These are phyloP conservation scores for Xerocomus nothofagi DNA, from an alignment of 1,284 basidiomycete genomes.

Conservation along the genomic window DNA sequence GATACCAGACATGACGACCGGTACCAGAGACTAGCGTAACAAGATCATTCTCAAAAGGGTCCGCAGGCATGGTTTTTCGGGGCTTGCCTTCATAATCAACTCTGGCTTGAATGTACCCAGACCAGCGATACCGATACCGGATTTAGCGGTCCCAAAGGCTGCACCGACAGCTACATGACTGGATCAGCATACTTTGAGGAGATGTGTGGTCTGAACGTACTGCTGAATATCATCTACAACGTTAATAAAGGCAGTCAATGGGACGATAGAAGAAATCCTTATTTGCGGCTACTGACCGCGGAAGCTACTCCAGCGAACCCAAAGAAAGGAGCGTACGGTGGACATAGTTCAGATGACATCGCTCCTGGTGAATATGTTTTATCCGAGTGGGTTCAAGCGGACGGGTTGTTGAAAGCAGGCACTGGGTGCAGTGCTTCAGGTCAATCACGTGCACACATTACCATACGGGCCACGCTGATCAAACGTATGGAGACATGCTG, in stretches of 20 bases:
- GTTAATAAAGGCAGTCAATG: conserved; percentile 15
- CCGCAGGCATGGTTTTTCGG: not conserved
- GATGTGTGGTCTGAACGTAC: conserved; percentile 46
- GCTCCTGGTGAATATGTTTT: conserved; percentile 8
- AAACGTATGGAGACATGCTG: too few relatives aligned
- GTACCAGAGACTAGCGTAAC: conserved; percentile 31
- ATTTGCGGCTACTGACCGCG: conserved; percentile 55
- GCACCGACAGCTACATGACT: conserved; percentile 76
- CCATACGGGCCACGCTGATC: too few relatives aligned
- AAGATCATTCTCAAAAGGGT: conserved; percentile 2
- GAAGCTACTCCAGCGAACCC: conserved; percentile 82
- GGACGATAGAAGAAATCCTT: not conserved
- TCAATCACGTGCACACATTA: conserved; percentile 20
- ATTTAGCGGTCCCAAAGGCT: conserved; percentile 95
- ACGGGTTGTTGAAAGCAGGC: not conserved
- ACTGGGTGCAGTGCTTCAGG: too few relatives aligned
- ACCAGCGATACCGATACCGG: conserved; percentile 97
- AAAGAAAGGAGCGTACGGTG: conserved; percentile 84
- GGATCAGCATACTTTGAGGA: conserved; percentile 15
- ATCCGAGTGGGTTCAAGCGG: not conserved
- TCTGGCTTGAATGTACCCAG: conserved; percentile 94
- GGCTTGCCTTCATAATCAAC: conserved; percentile 91
- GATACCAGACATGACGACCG: conserved; percentile 75
- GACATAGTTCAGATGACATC: conserved; percentile 61
- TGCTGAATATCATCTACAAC: conserved; percentile 82